Conservation (phyloP, 192 early-diverging fungal genomes). For the Haplosporangium gracile region DNA sequence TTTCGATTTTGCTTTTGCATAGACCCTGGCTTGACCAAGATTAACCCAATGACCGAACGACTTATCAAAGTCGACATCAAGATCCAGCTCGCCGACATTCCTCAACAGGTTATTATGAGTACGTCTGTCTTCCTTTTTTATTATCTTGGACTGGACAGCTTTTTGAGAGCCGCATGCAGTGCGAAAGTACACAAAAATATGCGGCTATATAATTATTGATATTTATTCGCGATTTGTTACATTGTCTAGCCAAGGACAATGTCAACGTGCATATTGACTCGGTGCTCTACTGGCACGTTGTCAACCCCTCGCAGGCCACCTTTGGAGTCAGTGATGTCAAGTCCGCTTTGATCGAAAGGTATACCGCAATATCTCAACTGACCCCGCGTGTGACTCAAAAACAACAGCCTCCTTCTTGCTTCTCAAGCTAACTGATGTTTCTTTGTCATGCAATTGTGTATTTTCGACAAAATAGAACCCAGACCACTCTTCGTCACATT, state of each 20-base stretch:
- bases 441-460: background rate
- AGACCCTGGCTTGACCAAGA: conserved; percentile 70
- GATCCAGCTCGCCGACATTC: conserved; percentile 68
- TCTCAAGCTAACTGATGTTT: background rate
- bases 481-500: conserved; percentile 88
- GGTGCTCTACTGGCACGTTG: conserved; percentile 88
- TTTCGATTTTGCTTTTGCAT: conserved; percentile 7
- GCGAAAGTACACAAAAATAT: conserved; percentile 55
- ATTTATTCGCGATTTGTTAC: background rate
- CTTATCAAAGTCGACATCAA: conserved; percentile 63
- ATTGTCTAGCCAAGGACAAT: conserved; percentile 80
- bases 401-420: background rate
- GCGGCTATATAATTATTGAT: background rate
- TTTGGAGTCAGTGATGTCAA: conserved; percentile 88
- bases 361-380: background rate
- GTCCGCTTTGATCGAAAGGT: conserved; percentile 83
- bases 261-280: conserved; percentile 87
- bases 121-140: background rate
- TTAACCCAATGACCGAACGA: conserved; percentile 64
- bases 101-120: conserved; percentile 80
- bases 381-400: too few species aligned
- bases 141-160: background rate
- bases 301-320: conserved; percentile 83
- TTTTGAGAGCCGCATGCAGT: conserved; percentile 67
- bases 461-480: conserved; percentile 62